phyloP scores from a whole-genome alignment of 108 stramenopile species.

The Skeletonema costatum region DNA sequence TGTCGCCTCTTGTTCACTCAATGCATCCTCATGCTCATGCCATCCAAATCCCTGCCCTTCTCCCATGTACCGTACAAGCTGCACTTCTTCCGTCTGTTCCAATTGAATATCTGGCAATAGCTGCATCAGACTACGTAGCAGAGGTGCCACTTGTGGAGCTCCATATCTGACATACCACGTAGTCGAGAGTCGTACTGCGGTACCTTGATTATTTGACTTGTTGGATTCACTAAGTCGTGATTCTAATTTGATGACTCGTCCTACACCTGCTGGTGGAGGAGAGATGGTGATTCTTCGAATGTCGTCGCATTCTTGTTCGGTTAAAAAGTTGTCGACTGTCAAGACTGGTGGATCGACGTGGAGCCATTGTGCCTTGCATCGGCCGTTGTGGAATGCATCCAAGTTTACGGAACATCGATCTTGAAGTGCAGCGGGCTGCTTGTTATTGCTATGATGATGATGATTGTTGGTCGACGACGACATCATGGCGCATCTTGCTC shows the following conservation, averaged over 20 bases:
- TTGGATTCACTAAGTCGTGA: constrained; percentile 14
- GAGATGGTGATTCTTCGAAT: neutral
- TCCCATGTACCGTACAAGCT: constrained; percentile 20
- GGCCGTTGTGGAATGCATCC: constrained; percentile 1
- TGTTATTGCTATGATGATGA: too few species aligned
- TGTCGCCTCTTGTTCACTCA: constrained; percentile 5
- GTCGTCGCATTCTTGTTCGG: constrained; percentile 26
- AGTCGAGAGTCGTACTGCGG: constrained; percentile 7
- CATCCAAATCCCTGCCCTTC: constrained; percentile 25
- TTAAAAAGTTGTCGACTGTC: constrained; percentile 22
- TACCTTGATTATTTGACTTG: neutral
- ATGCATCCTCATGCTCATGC: constrained; percentile 23
- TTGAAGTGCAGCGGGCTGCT: constrained; percentile 23
- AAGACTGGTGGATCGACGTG: constrained; percentile 40
- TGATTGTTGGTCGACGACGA: too few species aligned
- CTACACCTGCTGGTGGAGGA: constrained; percentile 11
- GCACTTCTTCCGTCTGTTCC: constrained; percentile 29
- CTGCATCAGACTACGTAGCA: constrained; percentile 2
- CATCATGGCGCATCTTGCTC: constrained; percentile 15
- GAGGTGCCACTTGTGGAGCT: constrained; percentile 1
- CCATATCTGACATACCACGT: constrained; percentile 36
- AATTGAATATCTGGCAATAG: constrained; percentile 15
- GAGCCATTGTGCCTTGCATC: neutral
- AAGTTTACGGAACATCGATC: constrained; percentile 18
- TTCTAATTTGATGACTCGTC: constrained; percentile 23